Conservation (phyloP, 116 monocot species). For the Phalaenopsis hybrid region DNA sequence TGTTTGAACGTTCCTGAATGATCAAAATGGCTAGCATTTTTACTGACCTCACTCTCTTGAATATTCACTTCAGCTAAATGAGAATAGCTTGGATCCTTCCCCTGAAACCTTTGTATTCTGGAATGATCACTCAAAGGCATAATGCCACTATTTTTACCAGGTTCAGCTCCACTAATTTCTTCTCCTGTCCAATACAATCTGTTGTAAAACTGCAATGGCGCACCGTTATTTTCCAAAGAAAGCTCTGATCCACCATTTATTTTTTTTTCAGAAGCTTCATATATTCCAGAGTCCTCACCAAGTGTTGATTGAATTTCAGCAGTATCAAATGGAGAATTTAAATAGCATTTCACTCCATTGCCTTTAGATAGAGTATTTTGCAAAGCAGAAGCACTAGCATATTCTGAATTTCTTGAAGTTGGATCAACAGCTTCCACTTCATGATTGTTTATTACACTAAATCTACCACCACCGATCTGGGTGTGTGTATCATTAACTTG, state of each 20-base stretch:
- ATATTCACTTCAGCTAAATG: too few species aligned
- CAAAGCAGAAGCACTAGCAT: neutral
- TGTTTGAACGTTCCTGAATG: too few species aligned
- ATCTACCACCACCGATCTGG: neutral
- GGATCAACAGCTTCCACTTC: neutral
- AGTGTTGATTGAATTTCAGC: neutral
- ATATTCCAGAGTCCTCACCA: neutral
- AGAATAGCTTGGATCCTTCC: neutral
- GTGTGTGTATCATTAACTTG: neutral
- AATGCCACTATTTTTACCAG: neutral
- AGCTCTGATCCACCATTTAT: constrained; percentile 8
- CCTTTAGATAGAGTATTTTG: neutral
- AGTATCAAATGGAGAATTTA: neutral
- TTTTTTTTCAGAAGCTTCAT: constrained; percentile 1
- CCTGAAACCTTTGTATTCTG: constrained; percentile 3
- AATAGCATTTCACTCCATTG: constrained; percentile 2
- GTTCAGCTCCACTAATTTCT: constrained; percentile 4
- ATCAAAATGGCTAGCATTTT: too few species aligned
- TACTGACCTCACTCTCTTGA: too few species aligned
- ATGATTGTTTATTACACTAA: neutral
- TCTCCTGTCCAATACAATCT: constrained; percentile 1
- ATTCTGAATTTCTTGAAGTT: neutral
- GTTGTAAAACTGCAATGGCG: constrained; percentile 5
- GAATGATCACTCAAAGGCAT: neutral
- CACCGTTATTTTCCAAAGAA: constrained; percentile 1